Base-by-base conservation (phyloP, 2,329 filamentous ascomycete genomes). In the Colletotrichum neosansevieriae region DNA sequence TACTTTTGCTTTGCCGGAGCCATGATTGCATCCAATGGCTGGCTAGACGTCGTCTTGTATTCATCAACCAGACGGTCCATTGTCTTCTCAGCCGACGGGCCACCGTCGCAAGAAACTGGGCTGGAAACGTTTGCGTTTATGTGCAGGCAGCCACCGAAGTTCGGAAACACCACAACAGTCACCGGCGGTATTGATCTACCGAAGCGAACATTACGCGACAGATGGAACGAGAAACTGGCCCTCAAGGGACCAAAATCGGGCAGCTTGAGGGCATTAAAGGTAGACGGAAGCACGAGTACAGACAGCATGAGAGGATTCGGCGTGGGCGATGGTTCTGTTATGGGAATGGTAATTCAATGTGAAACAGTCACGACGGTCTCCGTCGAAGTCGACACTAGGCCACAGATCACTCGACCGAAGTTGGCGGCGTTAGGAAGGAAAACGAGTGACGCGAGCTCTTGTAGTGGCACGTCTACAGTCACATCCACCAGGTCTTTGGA, bases 1-100 rank as follows among this genome's bases (percentile, higher is more conserved):
- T 90, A 87, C 74, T 90, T 89, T 74, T 86, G 84, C 74, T 82
- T 89, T 11, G 86, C 88, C 0, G 89, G 88, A 2, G 81, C 83
- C 1, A 84, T 91, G 77, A 87, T 90, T 36, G 83, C 85, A 0
- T 84, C 81, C 34, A 87, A 87, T 64, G 86, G 86, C 10, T 85
- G 82, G 77, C 78, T 88, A 7, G 86, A 89, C 69, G 85, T 86
- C 7, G 67, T 85, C 0, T 74, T 89, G 4, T 89, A 88, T 71
- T 82, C 84, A 4, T 82, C 80, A 2, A 88, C 85, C 0, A 79
- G 86, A 36, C 80, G 83, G 17, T 79, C 82, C n/a, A 86, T 88
- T 60, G 78, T 88, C 36, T 88, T 88, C 64, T 36, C 75, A 0
- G 32, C 21, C 4, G 79, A 81, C 44, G 71, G 70, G 2, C 77